Percentiles rank a stretch among this genome's conserved stretches.
Conservation (phyloP, 352 stramenopile species). For the Phytophthora europaea region DNA sequence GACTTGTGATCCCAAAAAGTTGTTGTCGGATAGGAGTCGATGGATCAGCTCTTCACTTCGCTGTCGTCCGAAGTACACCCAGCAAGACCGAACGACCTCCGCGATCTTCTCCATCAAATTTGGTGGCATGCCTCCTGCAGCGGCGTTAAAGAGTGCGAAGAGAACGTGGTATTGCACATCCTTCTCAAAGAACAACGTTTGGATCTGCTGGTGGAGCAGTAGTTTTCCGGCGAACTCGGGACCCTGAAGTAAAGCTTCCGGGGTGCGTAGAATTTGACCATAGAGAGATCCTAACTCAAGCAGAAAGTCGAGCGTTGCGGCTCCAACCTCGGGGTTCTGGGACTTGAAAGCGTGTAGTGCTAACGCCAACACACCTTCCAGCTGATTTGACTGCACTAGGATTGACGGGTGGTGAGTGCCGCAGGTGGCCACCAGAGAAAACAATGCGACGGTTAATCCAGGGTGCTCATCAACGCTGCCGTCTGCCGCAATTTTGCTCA, state of each 20-base stretch:
- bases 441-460: slow-evolving; percentile 56
- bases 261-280: slow-evolving; percentile 75
- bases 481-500: slow-evolving; percentile 62
- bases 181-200: slow-evolving; percentile 82
- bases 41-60: slow-evolving; percentile 73
- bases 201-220: slow-evolving; percentile 69
- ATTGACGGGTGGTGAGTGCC: slow-evolving; percentile 67
- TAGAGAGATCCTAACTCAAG: slow-evolving; percentile 77
- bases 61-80: slow-evolving; percentile 71
- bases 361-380: slow-evolving; percentile 68
- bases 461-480: slow-evolving; percentile 67
- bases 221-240: slow-evolving; percentile 65
- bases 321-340: slow-evolving; percentile 72
- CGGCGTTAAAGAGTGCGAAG: slow-evolving; percentile 74
- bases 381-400: slow-evolving; percentile 74
- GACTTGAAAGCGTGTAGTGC: slow-evolving; percentile 72
- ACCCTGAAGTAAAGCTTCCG: slow-evolving; percentile 52
- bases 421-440: slow-evolving; percentile 70
- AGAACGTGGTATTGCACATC: slow-evolving; percentile 81
- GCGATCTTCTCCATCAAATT: slow-evolving; percentile 73
- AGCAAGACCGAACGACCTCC: slow-evolving; percentile 81
- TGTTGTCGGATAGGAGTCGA: slow-evolving; percentile 67
- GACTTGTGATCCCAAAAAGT: slow-evolving; percentile 72
- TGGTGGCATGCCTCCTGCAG: slow-evolving; percentile 62
- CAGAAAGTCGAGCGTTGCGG: slow-evolving; percentile 67